Evolutionary conservation across 1,284 basidiomycete genomes (phyloP).

Genomic region (Naganishia liquefaciens): DNA sequence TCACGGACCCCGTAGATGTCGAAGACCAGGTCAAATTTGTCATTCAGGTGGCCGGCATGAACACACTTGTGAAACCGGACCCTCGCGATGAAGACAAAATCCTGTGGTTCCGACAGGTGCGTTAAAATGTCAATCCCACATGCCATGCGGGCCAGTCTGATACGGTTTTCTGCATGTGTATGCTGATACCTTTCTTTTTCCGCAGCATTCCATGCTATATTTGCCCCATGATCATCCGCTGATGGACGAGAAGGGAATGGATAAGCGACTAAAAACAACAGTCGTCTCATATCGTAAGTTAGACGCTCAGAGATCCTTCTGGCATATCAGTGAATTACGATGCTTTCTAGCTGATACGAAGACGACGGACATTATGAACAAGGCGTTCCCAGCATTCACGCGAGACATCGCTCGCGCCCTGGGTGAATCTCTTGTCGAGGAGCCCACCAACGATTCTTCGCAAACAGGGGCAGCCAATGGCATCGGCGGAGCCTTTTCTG

Average conservation of each 20-base stretch:
- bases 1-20: constrained; percentile 56
- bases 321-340: background rate
- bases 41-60: constrained; percentile 72
- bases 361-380: constrained; percentile 25
- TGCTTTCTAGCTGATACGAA: constrained; percentile 7
- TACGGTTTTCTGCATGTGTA: background rate
- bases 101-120: constrained; percentile 48
- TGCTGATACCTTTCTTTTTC: background rate
- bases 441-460: background rate
- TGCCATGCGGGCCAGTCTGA: background rate
- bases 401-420: background rate
- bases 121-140: constrained; percentile 19
- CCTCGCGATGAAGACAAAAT: constrained; percentile 43
- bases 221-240: constrained; percentile 47
- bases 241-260: constrained; percentile 46
- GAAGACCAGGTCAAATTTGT: constrained; percentile 67
- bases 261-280: constrained; percentile 49
- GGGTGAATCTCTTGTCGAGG: constrained; percentile 1
- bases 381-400: constrained; percentile 14
- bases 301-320: background rate
- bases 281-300: constrained; percentile 44
- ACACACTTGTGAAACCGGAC: constrained; percentile 52
- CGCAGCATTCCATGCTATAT: constrained; percentile 40
- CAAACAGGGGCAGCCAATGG: background rate
- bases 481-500: constrained; percentile 3